Evolutionary conservation across 208 protist genomes (phyloP).

Genomic region (Porcisia deanei): DNA sequence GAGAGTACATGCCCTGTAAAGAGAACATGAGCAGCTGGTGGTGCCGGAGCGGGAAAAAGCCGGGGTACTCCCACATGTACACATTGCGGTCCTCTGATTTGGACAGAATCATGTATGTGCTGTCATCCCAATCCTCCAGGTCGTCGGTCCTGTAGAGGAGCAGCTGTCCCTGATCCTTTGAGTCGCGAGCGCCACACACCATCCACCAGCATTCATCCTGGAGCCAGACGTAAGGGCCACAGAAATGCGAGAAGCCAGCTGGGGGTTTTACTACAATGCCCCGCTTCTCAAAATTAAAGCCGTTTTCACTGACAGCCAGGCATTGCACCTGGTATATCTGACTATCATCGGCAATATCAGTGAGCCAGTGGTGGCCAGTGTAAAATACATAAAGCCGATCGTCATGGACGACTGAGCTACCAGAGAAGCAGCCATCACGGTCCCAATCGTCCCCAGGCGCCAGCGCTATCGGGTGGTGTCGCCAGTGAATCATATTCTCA

Average conservation of each 20-base stretch:
- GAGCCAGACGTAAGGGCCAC: constrained; percentile 55
- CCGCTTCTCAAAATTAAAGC: constrained; percentile 63
- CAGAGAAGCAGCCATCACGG: constrained; percentile 59
- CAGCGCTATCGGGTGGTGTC: constrained; percentile 56
- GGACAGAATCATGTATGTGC: constrained; percentile 49
- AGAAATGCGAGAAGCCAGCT: constrained; percentile 54
- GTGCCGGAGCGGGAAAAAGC: constrained; percentile 36
- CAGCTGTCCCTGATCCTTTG: constrained; percentile 64
- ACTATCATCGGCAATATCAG: constrained; percentile 34
- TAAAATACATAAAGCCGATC: constrained; percentile 65
- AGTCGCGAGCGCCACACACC: constrained; percentile 53
- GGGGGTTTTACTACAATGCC: constrained; percentile 75
- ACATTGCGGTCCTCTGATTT: constrained; percentile 63
- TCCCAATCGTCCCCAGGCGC: constrained; percentile 68
- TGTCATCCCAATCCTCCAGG: constrained; percentile 70
- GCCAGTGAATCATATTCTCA: constrained; percentile 66
- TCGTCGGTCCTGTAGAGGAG: constrained; percentile 72
- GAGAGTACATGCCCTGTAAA: constrained; percentile 35
- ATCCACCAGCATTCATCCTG: constrained; percentile 65
- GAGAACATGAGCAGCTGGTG: constrained; percentile 47
- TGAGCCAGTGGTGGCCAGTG: constrained; percentile 67
- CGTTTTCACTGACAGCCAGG: constrained; percentile 69
- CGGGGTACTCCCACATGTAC: constrained; percentile 60
- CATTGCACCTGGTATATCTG: constrained; percentile 74
- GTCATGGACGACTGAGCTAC: constrained; percentile 45